Conservation (phyloP, 495 filamentous ascomycete species). For the Margaritispora aquatica region DNA sequence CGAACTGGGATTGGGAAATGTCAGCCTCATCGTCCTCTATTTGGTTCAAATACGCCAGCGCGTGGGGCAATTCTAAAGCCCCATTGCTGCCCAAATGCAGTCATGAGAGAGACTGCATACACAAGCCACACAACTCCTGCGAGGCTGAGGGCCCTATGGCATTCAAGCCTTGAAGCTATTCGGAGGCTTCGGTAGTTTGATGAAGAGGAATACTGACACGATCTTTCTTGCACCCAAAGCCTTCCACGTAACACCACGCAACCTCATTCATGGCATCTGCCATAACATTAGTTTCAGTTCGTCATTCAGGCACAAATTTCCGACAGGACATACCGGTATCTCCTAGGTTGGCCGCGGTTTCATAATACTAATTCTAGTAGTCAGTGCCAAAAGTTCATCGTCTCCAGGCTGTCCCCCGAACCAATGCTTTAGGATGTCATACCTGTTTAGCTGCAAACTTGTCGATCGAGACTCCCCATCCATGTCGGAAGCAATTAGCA, state of each 20-base stretch:
- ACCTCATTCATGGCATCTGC: conserved; percentile 94
- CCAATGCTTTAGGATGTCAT: conserved; percentile 25
- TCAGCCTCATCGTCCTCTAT: conserved; percentile 19
- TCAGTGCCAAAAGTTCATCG: conserved; percentile 4
- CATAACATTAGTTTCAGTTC: conserved; percentile 10
- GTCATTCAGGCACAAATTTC: conserved; percentile 10
- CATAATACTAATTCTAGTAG: conserved; percentile 67
- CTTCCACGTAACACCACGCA: conserved; percentile 92
- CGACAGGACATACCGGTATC: conserved; percentile 54
- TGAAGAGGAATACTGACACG: conserved; percentile 60
- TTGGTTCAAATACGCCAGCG: conserved; percentile 10
- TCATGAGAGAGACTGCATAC: conserved; percentile 15
- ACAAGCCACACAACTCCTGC: conserved; percentile 20
- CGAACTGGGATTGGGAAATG: conserved; percentile 12
- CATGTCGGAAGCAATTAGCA: conserved; percentile 93
- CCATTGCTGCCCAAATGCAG: conserved; percentile 33
- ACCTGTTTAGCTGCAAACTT: conserved; percentile 66
- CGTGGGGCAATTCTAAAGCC: conserved; percentile 22
- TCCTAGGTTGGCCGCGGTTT: conserved; percentile 91
- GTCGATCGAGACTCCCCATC: conserved; percentile 90
- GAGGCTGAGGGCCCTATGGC: conserved; percentile 22
- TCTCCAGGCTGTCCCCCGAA: conserved; percentile 8
- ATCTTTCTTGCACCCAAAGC: conserved; percentile 92
- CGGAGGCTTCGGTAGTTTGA: conserved; percentile 10
- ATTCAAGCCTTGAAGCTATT: conserved; percentile 22